A percentile compares a stretch with the other conserved stretches of the same genome.
phyloP scores from a whole-genome alignment of 257 asterid species.

The Oldenlandia corymbosa region DNA sequence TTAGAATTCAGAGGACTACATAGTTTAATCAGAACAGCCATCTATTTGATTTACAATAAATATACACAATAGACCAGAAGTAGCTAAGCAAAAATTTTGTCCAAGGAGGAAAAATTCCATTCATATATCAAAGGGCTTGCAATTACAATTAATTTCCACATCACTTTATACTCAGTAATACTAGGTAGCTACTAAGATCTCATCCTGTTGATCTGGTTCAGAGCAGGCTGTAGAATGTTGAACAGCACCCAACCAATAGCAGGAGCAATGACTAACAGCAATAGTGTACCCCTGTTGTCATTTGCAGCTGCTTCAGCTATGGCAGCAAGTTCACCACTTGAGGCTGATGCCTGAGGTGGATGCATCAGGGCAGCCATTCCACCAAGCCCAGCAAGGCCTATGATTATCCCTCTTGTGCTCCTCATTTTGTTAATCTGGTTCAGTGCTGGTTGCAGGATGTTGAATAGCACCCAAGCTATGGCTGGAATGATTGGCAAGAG shows the following conservation, averaged over 20 bases:
- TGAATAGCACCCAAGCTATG: conserved; percentile 76
- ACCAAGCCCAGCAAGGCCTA: conserved; percentile 72
- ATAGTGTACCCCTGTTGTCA: conserved; percentile 77
- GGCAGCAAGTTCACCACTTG: conserved; percentile 43
- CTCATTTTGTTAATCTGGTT: conserved; percentile 83
- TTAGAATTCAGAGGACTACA: too few species aligned
- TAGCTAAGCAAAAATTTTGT: too few species aligned
- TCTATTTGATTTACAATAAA: too few species aligned
- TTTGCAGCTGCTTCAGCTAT: conserved; percentile 52
- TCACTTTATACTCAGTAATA: too few species aligned
- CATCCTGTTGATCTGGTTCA: conserved; percentile 89
- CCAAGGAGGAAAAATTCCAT: too few species aligned
- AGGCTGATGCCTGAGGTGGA: conserved; percentile 52
- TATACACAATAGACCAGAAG: too few species aligned
- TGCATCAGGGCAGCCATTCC: conserved; percentile 50
- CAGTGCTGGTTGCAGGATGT: conserved; percentile 80
- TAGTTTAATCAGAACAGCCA: too few species aligned
- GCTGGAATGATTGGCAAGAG: conserved; percentile 77
- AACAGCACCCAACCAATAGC: conserved; percentile 76
- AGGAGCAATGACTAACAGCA: conserved; percentile 79
- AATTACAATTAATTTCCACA: too few species aligned
- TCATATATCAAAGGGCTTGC: too few species aligned
- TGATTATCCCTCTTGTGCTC: conserved; percentile 47
- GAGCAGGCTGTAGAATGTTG: conserved; percentile 87
- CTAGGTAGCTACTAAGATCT: conserved; percentile 34